Evolutionary conservation across 495 filamentous ascomycete species (phyloP).

Genomic region (Xylaria venustula): DNA sequence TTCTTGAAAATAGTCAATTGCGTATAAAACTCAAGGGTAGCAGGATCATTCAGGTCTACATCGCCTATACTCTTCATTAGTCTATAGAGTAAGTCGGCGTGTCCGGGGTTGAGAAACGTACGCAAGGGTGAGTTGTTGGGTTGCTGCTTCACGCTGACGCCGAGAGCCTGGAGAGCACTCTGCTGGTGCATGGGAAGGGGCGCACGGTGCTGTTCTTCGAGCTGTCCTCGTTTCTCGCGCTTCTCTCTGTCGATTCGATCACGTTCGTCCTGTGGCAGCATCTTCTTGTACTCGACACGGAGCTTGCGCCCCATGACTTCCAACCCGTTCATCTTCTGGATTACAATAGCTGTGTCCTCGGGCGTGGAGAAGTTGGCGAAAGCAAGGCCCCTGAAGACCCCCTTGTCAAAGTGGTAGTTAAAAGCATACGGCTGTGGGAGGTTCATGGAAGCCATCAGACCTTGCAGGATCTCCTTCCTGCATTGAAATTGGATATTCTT

Average conservation of each 20-base stretch:
- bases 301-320: conserved; percentile 93
- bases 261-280: conserved; percentile 90
- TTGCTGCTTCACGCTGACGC: conserved; percentile 53
- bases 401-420: conserved; percentile 99
- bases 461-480: conserved; percentile 91
- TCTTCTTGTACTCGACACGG: conserved; percentile 98
- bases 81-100: neutral
- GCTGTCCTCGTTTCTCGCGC: conserved; percentile 89
- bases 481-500: conserved; percentile 99
- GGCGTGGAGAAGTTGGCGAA: conserved; percentile 98
- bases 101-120: conserved; percentile 11
- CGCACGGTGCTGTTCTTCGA: conserved; percentile 89
- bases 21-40: conserved; percentile 82
- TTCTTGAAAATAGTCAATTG: conserved; percentile 87
- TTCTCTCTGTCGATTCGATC: conserved; percentile 97
- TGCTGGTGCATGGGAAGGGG: conserved; percentile 71
- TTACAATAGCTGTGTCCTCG: conserved; percentile 87
- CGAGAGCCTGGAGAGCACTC: conserved; percentile 78
- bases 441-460: conserved; percentile 86
- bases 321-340: conserved; percentile 88
- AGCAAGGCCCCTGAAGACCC: conserved; percentile 91
- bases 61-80: conserved; percentile 48
- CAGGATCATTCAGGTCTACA: conserved; percentile 88
- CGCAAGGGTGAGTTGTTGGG: conserved; percentile 37
- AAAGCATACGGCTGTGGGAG: conserved; percentile 95